These are phyloP conservation scores for Suaeda aralocaspica DNA, from an alignment of 148 eudicot species.

Conservation along the genomic window DNA sequence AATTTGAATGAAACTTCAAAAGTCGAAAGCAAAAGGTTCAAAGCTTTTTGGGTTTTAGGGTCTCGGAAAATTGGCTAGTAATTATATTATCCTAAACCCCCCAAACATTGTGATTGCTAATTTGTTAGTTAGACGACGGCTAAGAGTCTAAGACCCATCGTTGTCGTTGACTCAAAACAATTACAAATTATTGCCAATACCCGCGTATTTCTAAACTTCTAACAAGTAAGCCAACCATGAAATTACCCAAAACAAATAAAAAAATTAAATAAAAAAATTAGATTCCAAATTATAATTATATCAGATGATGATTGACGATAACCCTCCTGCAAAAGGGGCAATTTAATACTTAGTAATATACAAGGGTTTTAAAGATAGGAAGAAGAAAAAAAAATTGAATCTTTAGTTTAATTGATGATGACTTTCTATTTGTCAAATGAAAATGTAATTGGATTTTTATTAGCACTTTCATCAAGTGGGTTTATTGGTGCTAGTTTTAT, in stretches of 20 bases:
- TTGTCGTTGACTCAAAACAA: not conserved
- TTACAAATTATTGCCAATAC: not conserved
- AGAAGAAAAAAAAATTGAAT: not conserved
- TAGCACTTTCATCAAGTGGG: slow-evolving; percentile 61
- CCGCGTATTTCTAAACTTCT: not conserved
- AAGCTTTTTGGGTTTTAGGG: too few species aligned
- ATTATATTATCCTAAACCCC: too few species aligned
- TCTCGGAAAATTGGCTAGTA: too few species aligned
- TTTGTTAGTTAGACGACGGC: too few species aligned
- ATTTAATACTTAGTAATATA: not conserved
- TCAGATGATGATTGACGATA: too few species aligned
- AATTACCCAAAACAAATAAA: not conserved
- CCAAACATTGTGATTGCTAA: too few species aligned
- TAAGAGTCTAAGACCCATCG: too few species aligned
- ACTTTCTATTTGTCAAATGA: slow-evolving; percentile 45
- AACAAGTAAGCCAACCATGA: not conserved
- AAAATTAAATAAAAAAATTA: not conserved
- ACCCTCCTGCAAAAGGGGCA: not conserved
- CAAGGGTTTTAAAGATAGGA: too few species aligned
- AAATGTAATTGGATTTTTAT: slow-evolving; percentile 52
- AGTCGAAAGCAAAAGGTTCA: too few species aligned
- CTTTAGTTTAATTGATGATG: slow-evolving; percentile 21
- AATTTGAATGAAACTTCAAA: too few species aligned
- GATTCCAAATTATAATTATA: not conserved
- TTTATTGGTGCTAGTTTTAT: slow-evolving; percentile 75